These are phyloP conservation scores for Jaltomata sinuosa DNA, from an alignment of 257 asterid species.

Conservation along the genomic window DNA sequence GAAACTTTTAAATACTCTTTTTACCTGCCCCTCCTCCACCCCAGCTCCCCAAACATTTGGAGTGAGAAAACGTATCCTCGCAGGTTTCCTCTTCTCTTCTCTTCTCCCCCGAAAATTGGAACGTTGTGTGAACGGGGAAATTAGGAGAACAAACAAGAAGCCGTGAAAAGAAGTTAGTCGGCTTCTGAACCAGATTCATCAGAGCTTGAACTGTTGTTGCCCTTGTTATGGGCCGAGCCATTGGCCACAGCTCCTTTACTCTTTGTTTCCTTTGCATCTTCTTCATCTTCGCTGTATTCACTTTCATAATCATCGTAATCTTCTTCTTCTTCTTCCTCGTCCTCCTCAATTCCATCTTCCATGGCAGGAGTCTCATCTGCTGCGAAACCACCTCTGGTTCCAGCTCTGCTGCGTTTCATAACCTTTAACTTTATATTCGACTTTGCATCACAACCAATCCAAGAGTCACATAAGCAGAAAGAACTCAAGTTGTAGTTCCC, in stretches of 20 bases:
- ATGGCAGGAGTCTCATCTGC: constrained; percentile 40
- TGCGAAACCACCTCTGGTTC: constrained; percentile 23
- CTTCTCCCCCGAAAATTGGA: background rate
- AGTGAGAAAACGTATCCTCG: background rate
- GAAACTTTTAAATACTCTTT: background rate
- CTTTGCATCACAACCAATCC: constrained; percentile 93
- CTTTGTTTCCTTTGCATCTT: constrained; percentile 44
- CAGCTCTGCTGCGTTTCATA: constrained; percentile 56
- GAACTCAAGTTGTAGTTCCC: constrained; percentile 71
- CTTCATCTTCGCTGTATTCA: constrained; percentile 93
- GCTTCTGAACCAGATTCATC: constrained; percentile 62
- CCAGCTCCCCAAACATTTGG: background rate
- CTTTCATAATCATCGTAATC: constrained; percentile 92
- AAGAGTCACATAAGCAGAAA: constrained; percentile 76
- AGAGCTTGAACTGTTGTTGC: constrained; percentile 32
- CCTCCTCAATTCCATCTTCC: constrained; percentile 88
- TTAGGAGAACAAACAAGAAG: background rate
- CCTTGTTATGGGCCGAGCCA: constrained; percentile 37
- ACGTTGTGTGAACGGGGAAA: background rate
- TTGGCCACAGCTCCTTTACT: constrained; percentile 37
- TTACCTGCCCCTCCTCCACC: background rate
- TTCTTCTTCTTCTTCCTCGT: constrained; percentile 75
- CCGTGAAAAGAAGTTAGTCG: constrained; percentile 18
- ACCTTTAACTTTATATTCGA: constrained; percentile 59
- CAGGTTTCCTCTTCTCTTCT: background rate